phyloP scores from a whole-genome alignment of 2,329 filamentous ascomycete genomes.

The Aspergillus bombycis region DNA sequence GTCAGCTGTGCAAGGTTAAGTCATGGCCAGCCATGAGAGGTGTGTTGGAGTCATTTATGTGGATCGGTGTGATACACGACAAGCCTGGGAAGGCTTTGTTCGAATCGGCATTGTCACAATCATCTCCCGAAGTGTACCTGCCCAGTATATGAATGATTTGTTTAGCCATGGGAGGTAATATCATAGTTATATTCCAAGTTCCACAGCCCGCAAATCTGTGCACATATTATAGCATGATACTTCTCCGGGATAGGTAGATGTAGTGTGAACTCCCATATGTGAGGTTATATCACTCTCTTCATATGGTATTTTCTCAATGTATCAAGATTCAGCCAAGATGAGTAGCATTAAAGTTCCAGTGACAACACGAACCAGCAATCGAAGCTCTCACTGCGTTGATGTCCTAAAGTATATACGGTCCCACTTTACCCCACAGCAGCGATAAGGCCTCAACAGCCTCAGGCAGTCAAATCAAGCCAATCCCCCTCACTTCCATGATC shows the following conservation, averaged over 20 bases:
- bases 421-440: not conserved
- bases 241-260: not conserved
- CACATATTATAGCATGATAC: too few relatives aligned
- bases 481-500: not conserved
- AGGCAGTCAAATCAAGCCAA: not conserved
- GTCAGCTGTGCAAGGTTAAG: not conserved
- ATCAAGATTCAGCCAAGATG: not conserved
- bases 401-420: not conserved
- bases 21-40: not conserved
- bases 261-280: not conserved
- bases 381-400: not conserved
- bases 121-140: not conserved
- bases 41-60: conserved; percentile 2
- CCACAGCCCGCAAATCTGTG: rapidly evolving
- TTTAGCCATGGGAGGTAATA: not conserved
- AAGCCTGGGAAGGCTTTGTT: not conserved
- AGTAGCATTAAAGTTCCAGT: not conserved
- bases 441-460: not conserved
- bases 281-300: not conserved
- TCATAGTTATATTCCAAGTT: too few relatives aligned
- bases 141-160: not conserved
- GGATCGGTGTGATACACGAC: conserved; percentile 2
- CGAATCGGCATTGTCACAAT: not conserved
- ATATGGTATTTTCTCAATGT: not conserved
- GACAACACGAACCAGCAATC: not conserved